These are phyloP conservation scores for Starmerella bacillaris DNA, from an alignment of 805 yeast genomes.

Conservation along the genomic window DNA sequence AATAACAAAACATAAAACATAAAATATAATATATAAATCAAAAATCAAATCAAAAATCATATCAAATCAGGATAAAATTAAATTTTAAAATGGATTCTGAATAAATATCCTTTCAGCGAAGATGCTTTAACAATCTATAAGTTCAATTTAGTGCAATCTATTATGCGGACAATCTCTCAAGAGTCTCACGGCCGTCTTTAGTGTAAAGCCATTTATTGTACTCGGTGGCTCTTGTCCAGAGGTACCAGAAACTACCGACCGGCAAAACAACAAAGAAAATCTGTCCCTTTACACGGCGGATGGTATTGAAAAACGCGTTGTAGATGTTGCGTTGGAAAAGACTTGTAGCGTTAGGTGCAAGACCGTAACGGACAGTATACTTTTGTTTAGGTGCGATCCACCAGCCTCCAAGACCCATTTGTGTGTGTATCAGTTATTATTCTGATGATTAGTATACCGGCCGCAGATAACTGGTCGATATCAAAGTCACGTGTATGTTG, in stretches of 20 bases:
- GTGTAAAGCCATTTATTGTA: conserved; percentile 87
- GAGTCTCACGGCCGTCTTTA: conserved; percentile 93
- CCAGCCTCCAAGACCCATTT: conserved; percentile 17
- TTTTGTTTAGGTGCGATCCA: conserved; percentile 18
- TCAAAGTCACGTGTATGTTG: too few species aligned
- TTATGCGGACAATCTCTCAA: conserved; percentile 40
- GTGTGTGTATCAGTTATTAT: not conserved
- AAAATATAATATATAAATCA: not conserved
- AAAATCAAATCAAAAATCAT: not conserved
- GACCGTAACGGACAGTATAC: conserved; percentile 53
- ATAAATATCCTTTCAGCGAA: not conserved
- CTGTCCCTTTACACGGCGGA: conserved; percentile 86
- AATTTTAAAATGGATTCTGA: not conserved
- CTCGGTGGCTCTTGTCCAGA: conserved; percentile 76
- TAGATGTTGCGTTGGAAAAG: conserved; percentile 77
- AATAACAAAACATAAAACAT: too few species aligned
- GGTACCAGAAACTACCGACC: conserved; percentile 58
- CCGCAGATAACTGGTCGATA: too few species aligned
- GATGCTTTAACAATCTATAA: too few species aligned
- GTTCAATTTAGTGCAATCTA: too few species aligned
- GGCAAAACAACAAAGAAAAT: conserved; percentile 63
- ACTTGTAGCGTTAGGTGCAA: conserved; percentile 83
- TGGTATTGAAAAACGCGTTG: conserved; percentile 76
- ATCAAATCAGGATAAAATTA: not conserved
- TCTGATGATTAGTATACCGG: too few species aligned